Percentiles rank a stretch among this genome's conserved stretches.
Conservation (phyloP, 2,329 filamentous ascomycete species). For the Talaromyces sp. region DNA sequence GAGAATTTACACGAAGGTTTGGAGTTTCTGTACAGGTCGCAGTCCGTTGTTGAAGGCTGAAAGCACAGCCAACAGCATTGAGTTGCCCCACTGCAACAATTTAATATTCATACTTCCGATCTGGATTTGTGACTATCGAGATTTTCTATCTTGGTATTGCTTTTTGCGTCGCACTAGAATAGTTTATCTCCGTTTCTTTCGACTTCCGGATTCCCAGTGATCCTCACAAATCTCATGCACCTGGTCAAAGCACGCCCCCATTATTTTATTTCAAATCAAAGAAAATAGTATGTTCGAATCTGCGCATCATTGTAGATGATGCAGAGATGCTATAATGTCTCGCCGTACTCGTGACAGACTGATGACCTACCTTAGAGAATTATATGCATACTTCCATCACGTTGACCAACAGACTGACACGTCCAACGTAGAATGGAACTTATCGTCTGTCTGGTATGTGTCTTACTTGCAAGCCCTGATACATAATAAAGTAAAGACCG, state of each 20-base stretch:
- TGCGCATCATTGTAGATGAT: background rate
- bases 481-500: background rate
- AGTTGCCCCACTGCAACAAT: background rate
- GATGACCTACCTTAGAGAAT: background rate
- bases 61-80: background rate
- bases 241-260: background rate
- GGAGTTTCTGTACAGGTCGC: slow-evolving; percentile 6
- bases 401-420: background rate
- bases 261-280: background rate
- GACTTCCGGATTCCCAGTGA: background rate
- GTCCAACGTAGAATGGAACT: slow-evolving; percentile 1
- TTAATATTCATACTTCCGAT: background rate
- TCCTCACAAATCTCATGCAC: background rate
- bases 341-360: too few relatives aligned
- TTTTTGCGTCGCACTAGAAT: background rate
- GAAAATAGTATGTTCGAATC: background rate
- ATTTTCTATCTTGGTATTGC: background rate
- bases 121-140: background rate
- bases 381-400: slow-evolving; percentile 6
- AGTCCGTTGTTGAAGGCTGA: background rate
- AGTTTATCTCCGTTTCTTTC: background rate
- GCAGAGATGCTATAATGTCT: too few relatives aligned
- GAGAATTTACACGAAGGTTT: slow-evolving; percentile 13
- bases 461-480: slow-evolving; percentile 2
- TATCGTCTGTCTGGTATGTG: slow-evolving; percentile 11